phyloP scores from a whole-genome alignment of 768 basidiomycete species.

The Lactarius deliciosus region DNA sequence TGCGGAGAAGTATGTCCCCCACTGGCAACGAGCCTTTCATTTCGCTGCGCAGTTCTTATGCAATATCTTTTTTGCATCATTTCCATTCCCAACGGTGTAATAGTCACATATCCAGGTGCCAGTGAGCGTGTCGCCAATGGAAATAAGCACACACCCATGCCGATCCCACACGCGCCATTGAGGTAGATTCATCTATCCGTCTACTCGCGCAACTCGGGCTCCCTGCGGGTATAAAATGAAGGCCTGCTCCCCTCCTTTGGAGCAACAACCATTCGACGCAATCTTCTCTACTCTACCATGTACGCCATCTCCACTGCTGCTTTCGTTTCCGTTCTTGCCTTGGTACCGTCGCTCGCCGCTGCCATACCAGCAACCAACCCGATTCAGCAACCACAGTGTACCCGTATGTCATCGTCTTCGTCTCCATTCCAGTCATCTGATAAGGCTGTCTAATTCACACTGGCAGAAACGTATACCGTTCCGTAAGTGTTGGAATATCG shows the following conservation, averaged over 20 bases:
- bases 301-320: conserved; percentile 2
- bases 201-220: too few species aligned
- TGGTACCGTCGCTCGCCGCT: not conserved
- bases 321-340: conserved; percentile 8
- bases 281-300: not conserved
- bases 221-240: conserved; percentile 1
- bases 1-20: not conserved
- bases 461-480: not conserved
- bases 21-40: not conserved
- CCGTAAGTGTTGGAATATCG: conserved; percentile 1
- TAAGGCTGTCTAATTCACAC: not conserved
- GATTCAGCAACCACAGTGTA: too few species aligned
- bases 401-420: too few species aligned
- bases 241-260: not conserved
- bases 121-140: too few species aligned
- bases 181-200: too few species aligned
- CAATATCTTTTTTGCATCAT: too few species aligned
- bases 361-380: not conserved
- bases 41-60: not conserved
- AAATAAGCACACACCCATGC: too few species aligned
- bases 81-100: too few species aligned
- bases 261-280: not conserved
- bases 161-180: too few species aligned
- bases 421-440: not conserved
- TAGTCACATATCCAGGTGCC: too few species aligned